Evolutionary conservation across 345 rosid species (phyloP).

Genomic region (Pistacia vera): DNA sequence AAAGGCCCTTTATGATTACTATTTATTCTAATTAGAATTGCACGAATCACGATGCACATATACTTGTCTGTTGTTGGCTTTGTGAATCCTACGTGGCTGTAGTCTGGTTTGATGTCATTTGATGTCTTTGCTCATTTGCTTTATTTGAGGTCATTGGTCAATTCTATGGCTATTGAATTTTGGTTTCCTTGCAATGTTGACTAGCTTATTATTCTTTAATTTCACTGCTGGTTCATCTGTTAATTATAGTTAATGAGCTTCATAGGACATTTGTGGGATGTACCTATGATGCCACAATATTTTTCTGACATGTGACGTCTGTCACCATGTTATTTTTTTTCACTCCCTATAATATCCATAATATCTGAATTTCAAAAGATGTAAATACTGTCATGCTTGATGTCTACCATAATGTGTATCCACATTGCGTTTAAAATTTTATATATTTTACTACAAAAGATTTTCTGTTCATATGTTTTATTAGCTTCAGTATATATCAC

Average conservation of each 20-base stretch:
- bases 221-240: no score
- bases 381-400: no score
- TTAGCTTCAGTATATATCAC: neutral
- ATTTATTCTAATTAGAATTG: neutral
- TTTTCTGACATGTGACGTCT: neutral
- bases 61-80: neutral
- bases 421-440: no score
- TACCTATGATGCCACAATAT: neutral
- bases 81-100: neutral
- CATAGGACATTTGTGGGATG: no score
- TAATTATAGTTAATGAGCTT: no score
- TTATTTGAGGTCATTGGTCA: neutral
- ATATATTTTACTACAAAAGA: neutral
- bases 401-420: no score
- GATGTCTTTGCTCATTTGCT: neutral
- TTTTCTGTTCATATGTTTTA: neutral
- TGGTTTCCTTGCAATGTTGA: neutral
- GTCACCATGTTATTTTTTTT: neutral
- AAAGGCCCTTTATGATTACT: neutral
- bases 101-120: neutral
- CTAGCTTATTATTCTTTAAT: no score
- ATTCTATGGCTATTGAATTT: neutral
- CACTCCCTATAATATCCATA: neutral
- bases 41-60: neutral
- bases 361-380: neutral